Conservation (phyloP, 75 land plant species). For the Azolla pinnata region DNA sequence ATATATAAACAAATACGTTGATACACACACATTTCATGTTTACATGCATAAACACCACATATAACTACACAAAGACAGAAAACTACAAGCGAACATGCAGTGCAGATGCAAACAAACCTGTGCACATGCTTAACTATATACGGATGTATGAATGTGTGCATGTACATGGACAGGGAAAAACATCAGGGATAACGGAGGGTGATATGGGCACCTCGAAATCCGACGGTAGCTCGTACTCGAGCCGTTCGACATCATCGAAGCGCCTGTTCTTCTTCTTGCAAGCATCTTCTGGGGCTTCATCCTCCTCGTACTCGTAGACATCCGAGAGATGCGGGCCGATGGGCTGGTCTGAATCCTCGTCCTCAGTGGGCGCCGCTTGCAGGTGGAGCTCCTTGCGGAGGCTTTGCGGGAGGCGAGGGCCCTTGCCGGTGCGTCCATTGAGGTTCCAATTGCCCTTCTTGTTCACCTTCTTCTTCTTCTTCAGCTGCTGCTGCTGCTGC, state of each 20-base stretch:
- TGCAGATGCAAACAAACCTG: not conserved
- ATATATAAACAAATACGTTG: no score
- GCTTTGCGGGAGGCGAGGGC: constrained; percentile 42
- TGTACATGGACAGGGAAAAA: not conserved
- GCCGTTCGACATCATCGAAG: constrained; percentile 56
- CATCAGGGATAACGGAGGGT: not conserved
- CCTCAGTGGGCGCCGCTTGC: constrained; percentile 14
- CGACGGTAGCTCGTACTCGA: constrained; percentile 71
- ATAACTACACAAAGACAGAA: not conserved
- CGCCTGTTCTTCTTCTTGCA: constrained; percentile 65
- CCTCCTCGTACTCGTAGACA: constrained; percentile 77
- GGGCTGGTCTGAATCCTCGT: not conserved
- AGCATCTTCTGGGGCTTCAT: constrained; percentile 58
- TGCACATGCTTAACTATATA: not conserved
- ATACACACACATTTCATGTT: no score
- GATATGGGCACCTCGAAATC: constrained; percentile 55
- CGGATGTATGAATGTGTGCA: not conserved
- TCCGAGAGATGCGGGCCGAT: constrained; percentile 4
- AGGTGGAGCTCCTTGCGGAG: constrained; percentile 30
- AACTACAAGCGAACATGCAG: not conserved
- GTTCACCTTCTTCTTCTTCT: constrained; percentile 1
- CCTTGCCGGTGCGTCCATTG: not conserved
- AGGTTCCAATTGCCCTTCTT: not conserved
- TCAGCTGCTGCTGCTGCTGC: constrained; percentile 41
- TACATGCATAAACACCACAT: not conserved